Evolutionary conservation across 2,329 filamentous ascomycete species (phyloP), one percentile per base, ranked within the genome.

Genomic region (Diplocarpon rosae): DNA sequence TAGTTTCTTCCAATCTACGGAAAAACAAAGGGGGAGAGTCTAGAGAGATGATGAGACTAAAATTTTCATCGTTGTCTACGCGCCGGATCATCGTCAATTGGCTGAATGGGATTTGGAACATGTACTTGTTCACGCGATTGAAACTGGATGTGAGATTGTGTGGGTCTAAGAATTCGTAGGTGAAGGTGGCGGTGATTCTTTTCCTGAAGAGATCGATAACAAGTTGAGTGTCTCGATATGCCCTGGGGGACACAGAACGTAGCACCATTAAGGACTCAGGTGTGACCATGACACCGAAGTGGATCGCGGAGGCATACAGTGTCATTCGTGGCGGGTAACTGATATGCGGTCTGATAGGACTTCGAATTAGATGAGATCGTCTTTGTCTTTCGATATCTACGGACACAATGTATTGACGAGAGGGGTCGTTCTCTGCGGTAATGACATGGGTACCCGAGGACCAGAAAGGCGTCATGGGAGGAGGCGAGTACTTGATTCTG

Each of bases 261-360:
- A 85, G 75, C 8, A 69, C 62, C 58, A 80, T 73, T 69, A 88
- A 77, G 0, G 67, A 66, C 2, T 63, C 65, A 4, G 73, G 69
- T 1, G 69, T 63, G 1, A 71, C 54, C 63, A 78, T 69, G 33
- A 77, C 66, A 0, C 85, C 83, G 52, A 88, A 82, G 14, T 77
- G 70, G 1, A 88, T 56, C 0, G 63, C 65, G 1, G 59, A 54
- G 2, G 72, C 66, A 1, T 60, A 55, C 1, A 78, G 50, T 13
- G 57, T 66, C 60, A 73, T 62, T 15, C 56, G 57, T 16, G 57
- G 47, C 1, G 62, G 61, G 35, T 65, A 63, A 12, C 30, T 4
- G 43, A 58, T 6, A 60, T 46, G 50, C n/a, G 56, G 52, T 38
- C 56, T 57, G 20, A 61, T 51, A 5, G 62, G 61, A 45, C 63